These are phyloP conservation scores for Mortierella sp. DNA, from an alignment of 371 early-diverging fungal species.

Conservation along the genomic window DNA sequence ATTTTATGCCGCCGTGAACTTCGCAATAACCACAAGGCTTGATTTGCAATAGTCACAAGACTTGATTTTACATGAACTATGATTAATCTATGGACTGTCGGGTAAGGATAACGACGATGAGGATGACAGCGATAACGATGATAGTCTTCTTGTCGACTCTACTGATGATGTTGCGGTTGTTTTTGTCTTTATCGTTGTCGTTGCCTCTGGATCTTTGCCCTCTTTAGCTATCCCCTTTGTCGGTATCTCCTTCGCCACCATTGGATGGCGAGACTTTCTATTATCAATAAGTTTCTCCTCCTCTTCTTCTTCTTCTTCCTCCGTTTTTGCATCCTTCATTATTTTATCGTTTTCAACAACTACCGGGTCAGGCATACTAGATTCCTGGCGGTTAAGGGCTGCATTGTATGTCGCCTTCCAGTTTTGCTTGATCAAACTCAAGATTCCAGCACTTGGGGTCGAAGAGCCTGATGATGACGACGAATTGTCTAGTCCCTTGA, in stretches of 20 bases:
- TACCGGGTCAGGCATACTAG: background rate
- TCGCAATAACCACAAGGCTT: no score
- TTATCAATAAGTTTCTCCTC: background rate
- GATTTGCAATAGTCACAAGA: no score
- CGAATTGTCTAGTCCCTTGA: background rate
- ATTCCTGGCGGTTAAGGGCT: constrained; percentile 2
- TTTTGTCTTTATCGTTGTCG: background rate
- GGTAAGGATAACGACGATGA: constrained; percentile 5
- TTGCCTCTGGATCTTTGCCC: background rate
- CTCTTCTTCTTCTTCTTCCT: background rate
- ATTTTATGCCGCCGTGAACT: no score
- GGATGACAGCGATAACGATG: constrained; percentile 1
- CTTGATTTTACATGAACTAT: background rate
- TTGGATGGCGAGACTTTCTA: background rate
- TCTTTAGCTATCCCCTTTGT: background rate
- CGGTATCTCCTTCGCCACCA: no score
- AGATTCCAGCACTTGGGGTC: constrained; percentile 52
- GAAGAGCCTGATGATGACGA: constrained; percentile 34
- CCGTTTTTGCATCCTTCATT: background rate
- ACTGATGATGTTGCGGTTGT: background rate
- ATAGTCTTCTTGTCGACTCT: background rate
- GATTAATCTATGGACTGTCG: constrained; percentile 9
- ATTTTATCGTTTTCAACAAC: background rate
- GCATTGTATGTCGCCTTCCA: constrained; percentile 32
- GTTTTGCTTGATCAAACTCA: constrained; percentile 47